Conservation (phyloP, 2,329 filamentous ascomycete species). For the Anisogramma anomala region DNA sequence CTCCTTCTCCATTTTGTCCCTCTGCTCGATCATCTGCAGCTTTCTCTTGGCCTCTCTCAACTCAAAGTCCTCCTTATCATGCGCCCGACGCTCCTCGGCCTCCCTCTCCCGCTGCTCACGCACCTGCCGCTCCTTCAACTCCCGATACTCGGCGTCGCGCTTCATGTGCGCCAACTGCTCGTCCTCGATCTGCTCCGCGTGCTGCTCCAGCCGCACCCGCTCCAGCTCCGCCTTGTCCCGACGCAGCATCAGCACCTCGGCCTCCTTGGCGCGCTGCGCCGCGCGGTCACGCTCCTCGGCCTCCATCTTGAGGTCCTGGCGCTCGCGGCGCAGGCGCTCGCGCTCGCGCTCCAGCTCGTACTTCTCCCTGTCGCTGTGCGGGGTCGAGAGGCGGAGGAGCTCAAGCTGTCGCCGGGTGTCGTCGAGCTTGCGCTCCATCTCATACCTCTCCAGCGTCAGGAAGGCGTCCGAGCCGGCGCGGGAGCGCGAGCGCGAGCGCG, state of each 20-base stretch:
- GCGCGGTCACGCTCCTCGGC: constrained; percentile 28
- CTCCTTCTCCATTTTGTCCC: constrained; percentile 24
- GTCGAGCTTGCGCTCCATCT: constrained; percentile 19
- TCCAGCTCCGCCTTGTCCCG: constrained; percentile 30
- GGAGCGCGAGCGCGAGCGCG: constrained; percentile 23
- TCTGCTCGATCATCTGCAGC: constrained; percentile 28
- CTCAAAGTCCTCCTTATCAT: constrained; percentile 23
- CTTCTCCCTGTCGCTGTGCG: constrained; percentile 18
- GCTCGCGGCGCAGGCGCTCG: constrained; percentile 28
- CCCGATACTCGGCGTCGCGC: constrained; percentile 28
- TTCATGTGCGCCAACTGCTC: constrained; percentile 27
- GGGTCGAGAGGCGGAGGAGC: constrained; percentile 10
- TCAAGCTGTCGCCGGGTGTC: constrained; percentile 13
- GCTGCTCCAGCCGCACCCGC: constrained; percentile 23
- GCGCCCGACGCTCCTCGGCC: constrained; percentile 16
- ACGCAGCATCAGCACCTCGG: constrained; percentile 26
- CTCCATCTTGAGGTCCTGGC: constrained; percentile 34
- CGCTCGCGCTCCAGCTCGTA: constrained; percentile 25
- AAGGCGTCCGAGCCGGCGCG: constrained; percentile 20
- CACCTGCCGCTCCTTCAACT: constrained; percentile 7
- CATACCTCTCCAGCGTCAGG: constrained; percentile 32
- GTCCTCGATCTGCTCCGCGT: constrained; percentile 19
- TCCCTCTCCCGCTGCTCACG: constrained; percentile 14
- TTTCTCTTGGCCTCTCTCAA: constrained; percentile 28
- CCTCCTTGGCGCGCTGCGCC: constrained; percentile 18